phyloP scores from a whole-genome alignment of 2,329 filamentous ascomycete genomes.

The Apiospora hydei region DNA sequence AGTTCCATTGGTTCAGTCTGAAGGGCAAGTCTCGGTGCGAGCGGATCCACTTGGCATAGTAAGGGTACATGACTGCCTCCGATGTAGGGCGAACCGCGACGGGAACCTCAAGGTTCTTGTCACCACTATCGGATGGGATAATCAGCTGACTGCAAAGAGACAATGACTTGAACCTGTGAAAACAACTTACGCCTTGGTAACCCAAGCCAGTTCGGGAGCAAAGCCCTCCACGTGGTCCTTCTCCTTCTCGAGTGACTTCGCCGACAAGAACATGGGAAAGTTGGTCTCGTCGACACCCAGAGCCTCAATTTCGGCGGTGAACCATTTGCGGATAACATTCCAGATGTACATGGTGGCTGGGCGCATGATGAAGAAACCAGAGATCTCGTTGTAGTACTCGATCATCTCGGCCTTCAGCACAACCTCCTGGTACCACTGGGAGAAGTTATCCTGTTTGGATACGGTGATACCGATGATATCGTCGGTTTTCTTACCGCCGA shows the following conservation, averaged over 20 bases:
- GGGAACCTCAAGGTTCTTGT: slow-evolving; percentile 86
- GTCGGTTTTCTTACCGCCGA: slow-evolving; percentile 53
- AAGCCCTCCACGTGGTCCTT: slow-evolving; percentile 99
- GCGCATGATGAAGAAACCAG: slow-evolving; percentile 95
- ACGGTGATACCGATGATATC: slow-evolving; percentile 89
- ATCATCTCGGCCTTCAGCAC: slow-evolving; percentile 97
- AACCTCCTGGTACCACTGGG: slow-evolving; percentile 97
- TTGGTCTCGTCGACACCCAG: slow-evolving; percentile 95
- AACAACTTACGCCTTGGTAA: slow-evolving; percentile 75
- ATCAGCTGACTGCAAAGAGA: not conserved
- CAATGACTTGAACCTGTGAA: slow-evolving; percentile 5
- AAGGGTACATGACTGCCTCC: slow-evolving; percentile 56
- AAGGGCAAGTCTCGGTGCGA: slow-evolving; percentile 94
- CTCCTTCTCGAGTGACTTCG: slow-evolving; percentile 85
- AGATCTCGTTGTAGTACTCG: slow-evolving; percentile 87
- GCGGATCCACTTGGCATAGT: slow-evolving; percentile 84
- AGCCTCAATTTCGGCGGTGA: slow-evolving; percentile 79
- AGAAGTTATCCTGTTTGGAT: slow-evolving; percentile 84
- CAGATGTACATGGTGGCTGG: slow-evolving; percentile 72
- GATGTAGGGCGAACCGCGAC: slow-evolving; percentile 73
- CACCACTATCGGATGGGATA: slow-evolving; percentile 66
- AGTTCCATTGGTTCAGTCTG: slow-evolving; percentile 98
- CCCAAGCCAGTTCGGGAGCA: slow-evolving; percentile 89
- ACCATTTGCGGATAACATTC: slow-evolving; percentile 72
- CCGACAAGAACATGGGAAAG: slow-evolving; percentile 94